phyloP scores from a whole-genome alignment of 2,329 filamentous ascomycete genomes.

The Epichloe typhina region DNA sequence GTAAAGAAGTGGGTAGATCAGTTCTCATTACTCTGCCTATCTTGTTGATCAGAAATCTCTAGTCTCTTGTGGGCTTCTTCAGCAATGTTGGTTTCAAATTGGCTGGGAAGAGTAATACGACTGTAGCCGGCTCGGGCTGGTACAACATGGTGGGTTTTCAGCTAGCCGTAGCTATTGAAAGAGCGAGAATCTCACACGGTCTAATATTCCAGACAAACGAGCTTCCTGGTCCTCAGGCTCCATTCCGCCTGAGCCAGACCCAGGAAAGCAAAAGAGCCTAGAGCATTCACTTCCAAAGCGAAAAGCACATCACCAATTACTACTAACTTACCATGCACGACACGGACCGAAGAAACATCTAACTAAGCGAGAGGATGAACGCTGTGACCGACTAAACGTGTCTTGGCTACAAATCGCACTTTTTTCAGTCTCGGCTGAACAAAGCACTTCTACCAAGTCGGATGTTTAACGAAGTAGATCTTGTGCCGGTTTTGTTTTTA shows the following conservation, averaged over 20 bases:
- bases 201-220: neutral
- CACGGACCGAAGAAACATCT: neutral
- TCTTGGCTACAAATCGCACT: neutral
- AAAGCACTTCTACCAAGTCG: neutral
- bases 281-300: neutral
- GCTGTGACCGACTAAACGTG: neutral
- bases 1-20: slow-evolving; percentile 34
- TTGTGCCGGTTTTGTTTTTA: neutral
- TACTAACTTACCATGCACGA: neutral
- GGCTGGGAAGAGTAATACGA: slow-evolving; percentile 52
- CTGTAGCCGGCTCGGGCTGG: slow-evolving; percentile 72
- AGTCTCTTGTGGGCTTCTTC: slow-evolving; percentile 63
- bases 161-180: neutral
- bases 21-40: neutral
- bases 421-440: neutral
- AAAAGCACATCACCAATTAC: neutral
- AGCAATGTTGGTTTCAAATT: slow-evolving; percentile 60
- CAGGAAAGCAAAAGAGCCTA: neutral
- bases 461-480: neutral
- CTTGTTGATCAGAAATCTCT: neutral
- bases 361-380: neutral
- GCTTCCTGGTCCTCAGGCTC: neutral
- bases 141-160: slow-evolving; percentile 54
- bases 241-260: neutral
- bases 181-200: neutral